Evolutionary conservation across 345 rosid genomes (phyloP).

Genomic region (Bruguiera gymnorhiza): DNA sequence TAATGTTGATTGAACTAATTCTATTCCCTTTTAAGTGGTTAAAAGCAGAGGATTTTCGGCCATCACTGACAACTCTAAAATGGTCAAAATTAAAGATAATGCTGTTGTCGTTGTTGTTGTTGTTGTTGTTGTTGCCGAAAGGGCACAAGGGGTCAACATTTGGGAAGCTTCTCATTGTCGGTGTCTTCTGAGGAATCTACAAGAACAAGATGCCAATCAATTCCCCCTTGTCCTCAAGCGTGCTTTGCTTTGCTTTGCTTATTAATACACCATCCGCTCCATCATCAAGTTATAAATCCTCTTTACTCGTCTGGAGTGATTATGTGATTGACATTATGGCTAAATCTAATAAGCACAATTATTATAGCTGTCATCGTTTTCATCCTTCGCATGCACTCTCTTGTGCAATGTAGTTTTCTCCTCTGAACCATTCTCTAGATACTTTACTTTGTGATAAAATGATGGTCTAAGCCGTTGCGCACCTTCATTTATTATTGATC

Average conservation of each 20-base stretch:
- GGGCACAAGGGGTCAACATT: not conserved
- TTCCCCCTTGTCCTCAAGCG: slow-evolving; percentile 22
- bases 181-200: slow-evolving; percentile 2
- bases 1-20: no score
- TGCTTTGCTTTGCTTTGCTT: slow-evolving; percentile 12
- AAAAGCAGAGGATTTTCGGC: no score
- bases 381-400: no score
- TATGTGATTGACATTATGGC: not conserved
- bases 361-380: not conserved
- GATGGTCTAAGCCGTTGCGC: no score
- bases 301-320: slow-evolving; percentile 12
- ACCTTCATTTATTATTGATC: no score
- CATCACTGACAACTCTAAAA: not conserved
- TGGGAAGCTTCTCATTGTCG: not conserved
- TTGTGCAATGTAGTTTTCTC: no score
- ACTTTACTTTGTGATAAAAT: no score
- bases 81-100: not conserved
- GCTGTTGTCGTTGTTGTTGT: not conserved
- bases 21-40: no score
- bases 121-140: not conserved
- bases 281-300: not conserved
- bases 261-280: slow-evolving; percentile 4
- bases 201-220: slow-evolving; percentile 9
- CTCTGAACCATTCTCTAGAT: no score
- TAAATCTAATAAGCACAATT: not conserved